phyloP scores from a whole-genome alignment of 768 basidiomycete genomes.

The Ramaria rubella region DNA sequence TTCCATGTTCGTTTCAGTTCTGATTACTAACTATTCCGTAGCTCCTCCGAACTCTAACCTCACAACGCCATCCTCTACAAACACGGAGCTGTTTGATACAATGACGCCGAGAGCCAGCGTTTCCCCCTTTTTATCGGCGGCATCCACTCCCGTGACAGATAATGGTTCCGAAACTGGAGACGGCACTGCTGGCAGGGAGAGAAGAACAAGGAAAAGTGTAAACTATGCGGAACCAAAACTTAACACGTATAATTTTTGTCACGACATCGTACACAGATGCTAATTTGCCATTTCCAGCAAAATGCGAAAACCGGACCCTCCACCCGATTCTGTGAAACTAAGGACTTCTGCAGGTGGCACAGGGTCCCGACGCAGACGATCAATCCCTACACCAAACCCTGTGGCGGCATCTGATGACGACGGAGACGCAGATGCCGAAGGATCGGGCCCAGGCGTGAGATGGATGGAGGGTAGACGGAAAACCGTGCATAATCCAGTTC shows the following conservation, averaged over 20 bases:
- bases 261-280: background rate
- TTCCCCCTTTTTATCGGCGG: conserved; percentile 34
- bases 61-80: conserved; percentile 34
- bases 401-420: conserved; percentile 2
- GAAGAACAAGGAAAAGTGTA: conserved; percentile 62
- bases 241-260: conserved; percentile 50
- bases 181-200: conserved; percentile 31
- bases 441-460: conserved; percentile 22
- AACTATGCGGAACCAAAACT: conserved; percentile 87
- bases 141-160: conserved; percentile 29
- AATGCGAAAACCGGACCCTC: conserved; percentile 80
- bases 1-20: conserved; percentile 25
- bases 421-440: conserved; percentile 33
- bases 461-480: conserved; percentile 15
- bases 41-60: conserved; percentile 13
- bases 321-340: conserved; percentile 28
- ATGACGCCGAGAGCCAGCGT: conserved; percentile 43
- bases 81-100: background rate
- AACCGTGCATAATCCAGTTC: conserved; percentile 34
- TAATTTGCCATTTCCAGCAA: conserved; percentile 41
- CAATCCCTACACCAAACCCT: conserved; percentile 32
- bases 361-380: conserved; percentile 33
- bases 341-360: background rate
- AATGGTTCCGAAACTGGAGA: conserved; percentile 22
- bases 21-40: conserved; percentile 16